Base-by-base conservation (phyloP, 768 basidiomycete species). In the Pilatotrama ljubarskyi region DNA sequence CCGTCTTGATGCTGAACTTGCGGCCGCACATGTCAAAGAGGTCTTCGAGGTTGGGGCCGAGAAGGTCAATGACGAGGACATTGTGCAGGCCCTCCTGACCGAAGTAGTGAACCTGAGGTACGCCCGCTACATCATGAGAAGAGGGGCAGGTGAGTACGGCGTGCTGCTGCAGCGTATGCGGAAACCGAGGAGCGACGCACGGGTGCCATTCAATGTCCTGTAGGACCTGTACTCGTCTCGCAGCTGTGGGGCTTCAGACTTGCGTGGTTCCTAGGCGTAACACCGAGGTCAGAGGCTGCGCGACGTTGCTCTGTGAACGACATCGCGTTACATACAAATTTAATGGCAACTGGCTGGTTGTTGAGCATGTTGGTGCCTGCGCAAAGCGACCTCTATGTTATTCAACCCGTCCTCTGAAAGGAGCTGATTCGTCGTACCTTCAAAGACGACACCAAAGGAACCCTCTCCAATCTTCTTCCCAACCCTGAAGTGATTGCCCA, bases 401-500 rank as follows among this genome's bases (percentile, higher is more conserved):
- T 3, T 17, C 26, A 10, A 13, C 41, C n/a, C 18, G 52, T 15
- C n/a, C 18, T 7, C 17, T 14, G 11, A 3, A 20, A 48, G 3
- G 29, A 58, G 11, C 24, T 25, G 14, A 41, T 41, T 29, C 63
- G 76, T 13, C 80, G 51, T 70, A 95, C 97, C 89, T 83, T 98
- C 88, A 76, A 97, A 93, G 63, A 98, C 90, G 65, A 98, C 96
- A 69, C 96, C 96, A 73, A 99, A 99, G n/a, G 90, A 92, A 51
- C 96, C 96, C 77, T 99, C 96, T 48, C 96, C 96, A 73, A 98
- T 96, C 86, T 98, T 98, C 83, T 96, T 95, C 51, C 96, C 96
- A 51, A 98, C 95, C 64, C 91, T 83, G 72, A 85, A 92, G 72
- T 91, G 85, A 68, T 80, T 85, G 42, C 90, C 90, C 59, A 92